Conservation (phyloP, 169 alveolate species). For the Plasmodium gaboni region DNA sequence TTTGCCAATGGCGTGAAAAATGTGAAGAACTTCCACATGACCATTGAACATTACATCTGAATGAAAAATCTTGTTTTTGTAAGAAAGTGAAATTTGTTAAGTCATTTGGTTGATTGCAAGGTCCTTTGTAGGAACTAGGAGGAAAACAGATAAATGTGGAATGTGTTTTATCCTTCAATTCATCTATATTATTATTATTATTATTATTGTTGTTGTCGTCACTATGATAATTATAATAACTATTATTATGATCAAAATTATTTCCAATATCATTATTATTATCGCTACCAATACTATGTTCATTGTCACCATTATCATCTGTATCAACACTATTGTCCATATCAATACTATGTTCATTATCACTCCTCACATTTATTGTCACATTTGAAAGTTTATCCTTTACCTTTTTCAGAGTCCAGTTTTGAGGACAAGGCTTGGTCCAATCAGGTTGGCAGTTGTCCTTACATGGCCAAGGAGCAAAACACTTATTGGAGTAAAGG, state of each 20-base stretch:
- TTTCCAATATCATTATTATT: neutral
- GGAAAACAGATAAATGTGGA: constrained; percentile 30
- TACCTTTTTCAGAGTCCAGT: constrained; percentile 15
- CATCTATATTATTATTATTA: neutral
- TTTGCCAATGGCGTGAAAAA: constrained; percentile 51
- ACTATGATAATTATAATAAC: neutral
- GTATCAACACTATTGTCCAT: neutral
- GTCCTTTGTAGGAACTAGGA: constrained; percentile 38
- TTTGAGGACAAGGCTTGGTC: constrained; percentile 42
- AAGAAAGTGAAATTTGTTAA: constrained; percentile 63
- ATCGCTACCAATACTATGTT: neutral
- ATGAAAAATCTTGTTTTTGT: constrained; percentile 81
- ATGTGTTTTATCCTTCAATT: neutral
- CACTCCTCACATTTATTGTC: neutral
- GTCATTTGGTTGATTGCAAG: neutral
- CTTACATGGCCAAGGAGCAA: constrained; percentile 85
- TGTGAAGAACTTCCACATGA: constrained; percentile 73
- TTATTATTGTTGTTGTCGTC: neutral
- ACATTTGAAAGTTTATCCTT: neutral
- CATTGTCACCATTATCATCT: neutral
- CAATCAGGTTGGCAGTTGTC: constrained; percentile 82
- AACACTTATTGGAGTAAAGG: constrained; percentile 77
- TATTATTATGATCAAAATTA: constrained; percentile 1
- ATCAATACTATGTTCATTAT: neutral
- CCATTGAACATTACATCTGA: constrained; percentile 82